A percentile compares a stretch with the other conserved stretches of the same genome.
These are phyloP conservation scores for Hysterium pulicare DNA, from an alignment of 2,329 filamentous ascomycete genomes.

Conservation along the genomic window DNA sequence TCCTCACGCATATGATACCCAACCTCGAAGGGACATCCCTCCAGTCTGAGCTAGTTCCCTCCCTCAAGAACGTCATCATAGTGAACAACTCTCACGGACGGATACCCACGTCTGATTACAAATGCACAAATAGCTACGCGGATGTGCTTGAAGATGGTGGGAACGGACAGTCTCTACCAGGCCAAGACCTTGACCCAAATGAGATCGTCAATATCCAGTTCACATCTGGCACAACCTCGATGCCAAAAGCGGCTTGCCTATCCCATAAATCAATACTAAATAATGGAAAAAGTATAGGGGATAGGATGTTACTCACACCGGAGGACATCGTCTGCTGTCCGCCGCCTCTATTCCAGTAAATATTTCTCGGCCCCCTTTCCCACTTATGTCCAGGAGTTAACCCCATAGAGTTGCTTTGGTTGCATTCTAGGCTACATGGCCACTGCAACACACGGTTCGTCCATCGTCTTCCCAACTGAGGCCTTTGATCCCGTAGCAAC, in stretches of 20 bases:
- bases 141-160: slow-evolving; percentile 45
- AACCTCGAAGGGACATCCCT: slow-evolving; percentile 45
- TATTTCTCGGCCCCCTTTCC: neutral
- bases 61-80: slow-evolving; percentile 67
- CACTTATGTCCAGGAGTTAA: slow-evolving; percentile 6
- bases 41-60: slow-evolving; percentile 61
- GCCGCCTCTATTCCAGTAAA: slow-evolving; percentile 52
- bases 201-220: slow-evolving; percentile 96
- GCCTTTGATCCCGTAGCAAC: slow-evolving; percentile 78
- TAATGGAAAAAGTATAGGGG: slow-evolving; percentile 80
- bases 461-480: slow-evolving; percentile 81
- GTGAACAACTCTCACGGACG: slow-evolving; percentile 71
- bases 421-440: slow-evolving; percentile 94
- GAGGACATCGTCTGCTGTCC: slow-evolving; percentile 67
- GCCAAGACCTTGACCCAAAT: slow-evolving; percentile 51
- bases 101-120: slow-evolving; percentile 41
- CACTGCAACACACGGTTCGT: slow-evolving; percentile 76
- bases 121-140: slow-evolving; percentile 42
- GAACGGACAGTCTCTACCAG: slow-evolving; percentile 41
- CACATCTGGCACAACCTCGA: slow-evolving; percentile 89
- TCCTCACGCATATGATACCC: slow-evolving; percentile 54
- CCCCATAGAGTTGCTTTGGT: slow-evolving; percentile 67
- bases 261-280: slow-evolving; percentile 85
- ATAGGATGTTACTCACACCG: slow-evolving; percentile 75
- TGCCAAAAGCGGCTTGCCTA: slow-evolving; percentile 88